Evolutionary conservation across 768 basidiomycete species (phyloP).

Genomic region (Dendrothele bispora): DNA sequence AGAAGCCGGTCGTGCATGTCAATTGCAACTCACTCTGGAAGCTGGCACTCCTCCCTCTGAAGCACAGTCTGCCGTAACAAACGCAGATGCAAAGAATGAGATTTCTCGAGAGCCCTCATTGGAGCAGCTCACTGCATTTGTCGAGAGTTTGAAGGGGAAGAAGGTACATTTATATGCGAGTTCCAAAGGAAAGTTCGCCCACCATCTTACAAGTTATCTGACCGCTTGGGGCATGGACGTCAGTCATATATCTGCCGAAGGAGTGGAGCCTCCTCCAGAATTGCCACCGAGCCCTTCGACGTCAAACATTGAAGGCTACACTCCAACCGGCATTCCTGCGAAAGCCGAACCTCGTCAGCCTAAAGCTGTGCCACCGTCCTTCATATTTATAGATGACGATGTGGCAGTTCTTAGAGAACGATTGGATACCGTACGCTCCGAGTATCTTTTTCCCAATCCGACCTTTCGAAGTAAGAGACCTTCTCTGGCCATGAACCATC

Average conservation of each 20-base stretch:
- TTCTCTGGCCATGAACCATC: conserved; percentile 62
- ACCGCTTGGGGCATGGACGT: conserved; percentile 96
- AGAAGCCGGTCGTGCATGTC: conserved; percentile 55
- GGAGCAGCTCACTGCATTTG: conserved; percentile 75
- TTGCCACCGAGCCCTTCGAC: conserved; percentile 13
- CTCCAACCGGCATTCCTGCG: conserved; percentile 13
- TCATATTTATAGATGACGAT: conserved; percentile 94
- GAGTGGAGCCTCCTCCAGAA: conserved; percentile 38
- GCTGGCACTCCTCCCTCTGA: conserved; percentile 50
- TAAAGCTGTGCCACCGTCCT: conserved; percentile 40
- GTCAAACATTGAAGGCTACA: conserved; percentile 5
- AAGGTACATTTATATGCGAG: conserved; percentile 83
- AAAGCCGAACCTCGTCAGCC: conserved; percentile 21
- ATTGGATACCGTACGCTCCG: conserved; percentile 64
- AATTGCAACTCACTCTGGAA: conserved; percentile 64
- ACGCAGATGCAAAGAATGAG: conserved; percentile 49
- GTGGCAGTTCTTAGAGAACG: conserved; percentile 76
- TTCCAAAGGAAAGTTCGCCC: conserved; percentile 86
- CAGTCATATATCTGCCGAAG: conserved; percentile 69
- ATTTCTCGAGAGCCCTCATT: conserved; percentile 74
- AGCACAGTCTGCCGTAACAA: conserved; percentile 36
- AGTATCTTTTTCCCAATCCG: conserved; percentile 44
- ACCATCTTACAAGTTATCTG: conserved; percentile 89
- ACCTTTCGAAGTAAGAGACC: conserved; percentile 59
- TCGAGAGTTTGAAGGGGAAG: conserved; percentile 80